A percentile compares a stretch with the other conserved stretches of the same genome.
Conservation (phyloP, 257 asterid species). For the Solanum chmielewskii region DNA sequence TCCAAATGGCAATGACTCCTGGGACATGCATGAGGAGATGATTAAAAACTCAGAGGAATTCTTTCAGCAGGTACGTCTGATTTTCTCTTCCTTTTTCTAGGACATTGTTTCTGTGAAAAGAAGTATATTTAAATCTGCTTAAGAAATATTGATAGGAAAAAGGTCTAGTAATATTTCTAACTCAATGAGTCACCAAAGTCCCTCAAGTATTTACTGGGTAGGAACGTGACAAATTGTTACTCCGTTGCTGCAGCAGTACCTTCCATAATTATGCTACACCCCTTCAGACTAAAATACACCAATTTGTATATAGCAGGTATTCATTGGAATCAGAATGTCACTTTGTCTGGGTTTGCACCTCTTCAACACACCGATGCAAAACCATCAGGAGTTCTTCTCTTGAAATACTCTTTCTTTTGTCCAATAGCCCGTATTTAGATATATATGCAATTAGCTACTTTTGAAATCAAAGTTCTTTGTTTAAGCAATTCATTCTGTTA, state of each 20-base stretch:
- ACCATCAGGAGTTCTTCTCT: neutral
- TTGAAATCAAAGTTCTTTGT: neutral
- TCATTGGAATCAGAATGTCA: neutral
- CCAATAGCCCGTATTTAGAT: neutral
- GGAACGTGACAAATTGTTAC: neutral
- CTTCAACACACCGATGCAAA: neutral
- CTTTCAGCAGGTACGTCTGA: conserved; percentile 46
- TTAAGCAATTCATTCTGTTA: neutral
- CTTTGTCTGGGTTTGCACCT: neutral
- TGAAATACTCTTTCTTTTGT: neutral
- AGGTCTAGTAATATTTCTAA: neutral
- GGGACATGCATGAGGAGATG: conserved; percentile 99
- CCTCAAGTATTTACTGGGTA: neutral
- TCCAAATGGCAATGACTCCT: conserved; percentile 72
- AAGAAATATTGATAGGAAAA: neutral
- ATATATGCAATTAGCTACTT: neutral
- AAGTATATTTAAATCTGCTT: neutral
- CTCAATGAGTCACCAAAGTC: neutral
- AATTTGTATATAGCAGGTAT: neutral
- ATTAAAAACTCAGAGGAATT: conserved; percentile 80
- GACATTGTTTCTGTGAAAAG: neutral
- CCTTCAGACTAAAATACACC: neutral
- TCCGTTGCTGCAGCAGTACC: neutral
- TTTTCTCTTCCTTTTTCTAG: neutral
- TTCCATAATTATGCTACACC: neutral